Conservation (phyloP, 371 early-diverging fungal genomes). For the Encephalitozoon intestinalis region DNA sequence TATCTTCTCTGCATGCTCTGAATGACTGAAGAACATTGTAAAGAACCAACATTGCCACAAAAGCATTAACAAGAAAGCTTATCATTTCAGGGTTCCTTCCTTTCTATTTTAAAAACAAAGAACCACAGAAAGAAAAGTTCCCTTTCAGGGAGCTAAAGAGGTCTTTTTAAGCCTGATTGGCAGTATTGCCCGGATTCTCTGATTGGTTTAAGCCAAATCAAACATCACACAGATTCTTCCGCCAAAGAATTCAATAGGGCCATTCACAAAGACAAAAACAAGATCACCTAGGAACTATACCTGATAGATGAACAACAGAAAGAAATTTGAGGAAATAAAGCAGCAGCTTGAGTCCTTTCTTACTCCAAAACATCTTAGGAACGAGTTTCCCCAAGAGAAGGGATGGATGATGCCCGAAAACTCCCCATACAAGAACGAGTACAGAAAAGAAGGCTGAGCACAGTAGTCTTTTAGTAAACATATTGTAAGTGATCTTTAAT, state of each 20-base stretch:
- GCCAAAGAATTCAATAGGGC: neutral
- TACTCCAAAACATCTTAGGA: neutral
- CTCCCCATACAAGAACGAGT: neutral
- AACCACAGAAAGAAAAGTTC: neutral
- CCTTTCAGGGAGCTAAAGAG: neutral
- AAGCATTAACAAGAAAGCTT: conserved; percentile 19
- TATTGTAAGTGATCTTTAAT: neutral
- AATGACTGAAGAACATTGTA: conserved; percentile 41
- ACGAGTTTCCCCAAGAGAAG: neutral
- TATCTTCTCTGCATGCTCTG: conserved; percentile 22
- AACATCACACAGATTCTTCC: neutral
- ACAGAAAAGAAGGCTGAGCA: neutral
- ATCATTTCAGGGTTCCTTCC: conserved; percentile 27
- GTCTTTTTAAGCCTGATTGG: neutral
- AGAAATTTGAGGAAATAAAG: conserved; percentile 3
- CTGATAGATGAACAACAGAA: neutral
- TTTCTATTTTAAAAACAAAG: conserved; percentile 11
- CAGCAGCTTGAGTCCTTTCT: neutral
- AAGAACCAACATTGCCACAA: conserved; percentile 17
- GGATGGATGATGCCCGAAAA: neutral
- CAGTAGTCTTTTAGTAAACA: neutral
- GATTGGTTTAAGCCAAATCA: neutral
- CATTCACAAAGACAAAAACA: neutral
- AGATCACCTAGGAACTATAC: neutral
- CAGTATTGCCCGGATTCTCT: neutral